A percentile compares a stretch with the other conserved stretches of the same genome.
Conservation (phyloP, 2,329 filamentous ascomycete genomes). For the Xylaria sp. region DNA sequence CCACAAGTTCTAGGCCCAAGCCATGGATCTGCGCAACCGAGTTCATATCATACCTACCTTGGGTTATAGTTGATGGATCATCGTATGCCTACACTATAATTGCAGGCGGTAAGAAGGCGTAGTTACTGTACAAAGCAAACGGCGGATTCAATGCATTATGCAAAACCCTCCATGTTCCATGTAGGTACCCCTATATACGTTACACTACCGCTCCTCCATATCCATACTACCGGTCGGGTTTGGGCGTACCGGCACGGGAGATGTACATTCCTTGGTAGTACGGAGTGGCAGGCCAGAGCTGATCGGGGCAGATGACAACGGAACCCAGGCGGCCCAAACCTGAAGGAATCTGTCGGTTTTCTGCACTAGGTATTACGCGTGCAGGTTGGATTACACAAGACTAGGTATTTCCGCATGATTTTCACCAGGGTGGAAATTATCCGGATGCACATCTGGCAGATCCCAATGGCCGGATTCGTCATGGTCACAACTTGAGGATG, state of each 20-base stretch:
- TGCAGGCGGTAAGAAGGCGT: neutral
- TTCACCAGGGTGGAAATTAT: conserved; percentile 12
- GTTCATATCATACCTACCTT: conserved; percentile 19
- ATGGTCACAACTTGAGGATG: conserved; percentile 19
- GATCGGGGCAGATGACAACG: conserved; percentile 6
- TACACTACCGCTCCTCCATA: neutral
- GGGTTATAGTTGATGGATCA: conserved; percentile 11
- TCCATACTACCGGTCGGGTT: conserved; percentile 12
- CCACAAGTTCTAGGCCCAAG: conserved; percentile 34
- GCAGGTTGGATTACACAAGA: conserved; percentile 20
- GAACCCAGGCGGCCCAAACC: conserved; percentile 6
- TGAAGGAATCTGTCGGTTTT: conserved; percentile 3
- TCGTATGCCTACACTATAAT: conserved; percentile 1
- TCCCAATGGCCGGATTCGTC: conserved; percentile 19
- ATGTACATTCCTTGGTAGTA: neutral
- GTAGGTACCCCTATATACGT: neutral
- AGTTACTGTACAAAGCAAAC: neutral
- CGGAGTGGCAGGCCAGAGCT: neutral
- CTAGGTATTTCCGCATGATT: conserved; percentile 16
- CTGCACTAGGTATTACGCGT: neutral
- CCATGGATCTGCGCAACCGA: conserved; percentile 19
- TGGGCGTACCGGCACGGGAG: conserved; percentile 6
- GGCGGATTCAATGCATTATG: conserved; percentile 16
- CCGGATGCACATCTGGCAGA: conserved; percentile 31
- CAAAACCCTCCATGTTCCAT: conserved; percentile 7